phyloP scores from a whole-genome alignment of 495 filamentous ascomycete species.

The Daldinia decipiens region DNA sequence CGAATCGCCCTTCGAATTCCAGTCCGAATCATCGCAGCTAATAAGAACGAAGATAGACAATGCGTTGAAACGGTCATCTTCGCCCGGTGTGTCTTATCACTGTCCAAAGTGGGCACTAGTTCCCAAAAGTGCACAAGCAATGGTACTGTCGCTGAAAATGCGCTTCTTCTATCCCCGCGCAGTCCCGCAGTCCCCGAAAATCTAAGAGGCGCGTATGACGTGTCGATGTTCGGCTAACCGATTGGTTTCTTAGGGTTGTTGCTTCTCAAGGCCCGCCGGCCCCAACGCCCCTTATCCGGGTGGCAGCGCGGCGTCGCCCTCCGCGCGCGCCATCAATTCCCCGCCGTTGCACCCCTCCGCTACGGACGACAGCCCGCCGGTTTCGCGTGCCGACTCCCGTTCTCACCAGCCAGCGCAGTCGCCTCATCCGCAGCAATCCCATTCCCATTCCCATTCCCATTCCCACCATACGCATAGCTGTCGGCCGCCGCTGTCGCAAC shows the following conservation, averaged over 20 bases:
- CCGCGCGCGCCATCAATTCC: constrained; percentile 58
- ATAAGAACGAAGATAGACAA: constrained; percentile 14
- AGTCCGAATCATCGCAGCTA: neutral
- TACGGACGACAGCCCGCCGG: constrained; percentile 36
- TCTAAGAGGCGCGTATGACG: neutral
- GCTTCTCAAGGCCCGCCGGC: constrained; percentile 56
- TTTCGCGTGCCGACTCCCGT: constrained; percentile 34
- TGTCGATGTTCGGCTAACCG: constrained; percentile 20
- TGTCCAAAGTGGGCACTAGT: constrained; percentile 5
- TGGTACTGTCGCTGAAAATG: constrained; percentile 27
- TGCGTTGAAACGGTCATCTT: constrained; percentile 34
- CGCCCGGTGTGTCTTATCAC: constrained; percentile 22
- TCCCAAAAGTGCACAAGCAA: constrained; percentile 28
- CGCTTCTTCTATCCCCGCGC: neutral
- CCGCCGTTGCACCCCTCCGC: constrained; percentile 33
- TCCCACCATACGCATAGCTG: constrained; percentile 28
- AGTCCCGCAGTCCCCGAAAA: neutral
- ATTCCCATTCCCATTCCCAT: constrained; percentile 7
- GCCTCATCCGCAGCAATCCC: constrained; percentile 24
- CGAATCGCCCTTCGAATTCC: neutral
- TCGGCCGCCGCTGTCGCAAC: constrained; percentile 49
- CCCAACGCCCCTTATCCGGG: constrained; percentile 57
- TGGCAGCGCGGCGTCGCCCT: constrained; percentile 50
- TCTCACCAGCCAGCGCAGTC: constrained; percentile 40
- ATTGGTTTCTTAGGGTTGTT: constrained; percentile 55